A percentile compares a stretch with the other conserved stretches of the same genome.
These are phyloP conservation scores for Xylariaceae sp. DNA, from an alignment of 2,329 filamentous ascomycete species.

Conservation along the genomic window DNA sequence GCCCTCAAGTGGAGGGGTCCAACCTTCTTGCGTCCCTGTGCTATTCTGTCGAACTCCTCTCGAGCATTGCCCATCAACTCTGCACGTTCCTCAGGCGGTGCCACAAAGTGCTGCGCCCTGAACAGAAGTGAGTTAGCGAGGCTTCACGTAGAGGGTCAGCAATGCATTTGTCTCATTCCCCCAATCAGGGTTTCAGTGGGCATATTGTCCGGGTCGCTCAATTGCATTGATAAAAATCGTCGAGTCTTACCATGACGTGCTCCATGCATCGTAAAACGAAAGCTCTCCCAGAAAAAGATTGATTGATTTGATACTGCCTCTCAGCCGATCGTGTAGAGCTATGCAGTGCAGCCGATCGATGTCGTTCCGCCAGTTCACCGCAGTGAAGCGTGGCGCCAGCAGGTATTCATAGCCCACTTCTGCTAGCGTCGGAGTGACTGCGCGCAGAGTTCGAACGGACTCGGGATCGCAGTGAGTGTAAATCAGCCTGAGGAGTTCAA, in stretches of 20 bases:
- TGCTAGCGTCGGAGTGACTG: constrained; percentile 35
- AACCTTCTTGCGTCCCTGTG: constrained; percentile 30
- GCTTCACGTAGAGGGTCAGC: not conserved
- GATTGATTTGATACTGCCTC: constrained; percentile 38
- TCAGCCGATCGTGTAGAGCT: constrained; percentile 39
- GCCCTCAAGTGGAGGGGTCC: constrained; percentile 35
- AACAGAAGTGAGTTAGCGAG: constrained; percentile 10
- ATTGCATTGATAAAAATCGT: not conserved
- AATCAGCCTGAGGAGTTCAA: constrained; percentile 41
- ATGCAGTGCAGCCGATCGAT: constrained; percentile 42
- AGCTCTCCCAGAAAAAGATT: constrained; percentile 44
- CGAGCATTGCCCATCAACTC: constrained; percentile 34
- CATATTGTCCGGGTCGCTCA: not conserved
- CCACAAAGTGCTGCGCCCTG: constrained; percentile 36
- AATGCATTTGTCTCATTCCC: not conserved
- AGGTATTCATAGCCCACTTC: constrained; percentile 42
- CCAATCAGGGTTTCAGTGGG: not conserved
- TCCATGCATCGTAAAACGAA: constrained; percentile 37
- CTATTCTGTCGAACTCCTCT: constrained; percentile 35
- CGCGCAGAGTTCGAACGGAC: constrained; percentile 40
- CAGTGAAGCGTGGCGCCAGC: constrained; percentile 38
- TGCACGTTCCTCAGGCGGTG: constrained; percentile 35
- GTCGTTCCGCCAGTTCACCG: constrained; percentile 43
- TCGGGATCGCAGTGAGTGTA: constrained; percentile 37
- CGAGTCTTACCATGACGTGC: constrained; percentile 26